phyloP scores from a whole-genome alignment of 1,284 basidiomycete genomes.

The Schizophyllum commune region DNA sequence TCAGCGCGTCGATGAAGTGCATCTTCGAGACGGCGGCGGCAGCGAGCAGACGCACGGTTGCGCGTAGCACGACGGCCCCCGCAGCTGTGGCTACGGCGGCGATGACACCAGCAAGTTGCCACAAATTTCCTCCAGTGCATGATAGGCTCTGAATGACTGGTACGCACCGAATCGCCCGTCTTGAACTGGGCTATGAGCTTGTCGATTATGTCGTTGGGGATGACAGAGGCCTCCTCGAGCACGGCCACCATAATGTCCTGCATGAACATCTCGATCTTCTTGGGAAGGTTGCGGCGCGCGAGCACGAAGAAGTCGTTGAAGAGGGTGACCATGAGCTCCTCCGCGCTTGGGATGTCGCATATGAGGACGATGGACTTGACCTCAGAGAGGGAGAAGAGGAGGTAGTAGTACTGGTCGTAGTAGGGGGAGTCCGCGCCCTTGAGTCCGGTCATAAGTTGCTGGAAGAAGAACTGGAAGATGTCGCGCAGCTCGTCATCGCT shows the following conservation, averaged over 20 bases:
- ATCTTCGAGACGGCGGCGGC: no score
- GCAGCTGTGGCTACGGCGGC: no score
- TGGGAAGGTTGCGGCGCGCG: conserved; percentile 75
- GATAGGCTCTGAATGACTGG: no score
- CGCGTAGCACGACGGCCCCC: no score
- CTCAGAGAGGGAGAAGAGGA: conserved; percentile 86
- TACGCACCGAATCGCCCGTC: no score
- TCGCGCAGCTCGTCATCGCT: conserved; percentile 82
- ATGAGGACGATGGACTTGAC: conserved; percentile 94
- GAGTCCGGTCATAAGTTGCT: conserved; percentile 73
- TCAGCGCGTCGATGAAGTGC: no score
- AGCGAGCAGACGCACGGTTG: no score
- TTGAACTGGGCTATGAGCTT: conserved; percentile 79
- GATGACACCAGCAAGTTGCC: no score
- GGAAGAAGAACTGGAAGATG: conserved; percentile 93
- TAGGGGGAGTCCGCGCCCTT: conserved; percentile 67
- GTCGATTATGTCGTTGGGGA: conserved; percentile 78
- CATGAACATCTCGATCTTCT: conserved; percentile 86
- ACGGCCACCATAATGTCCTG: conserved; percentile 85
- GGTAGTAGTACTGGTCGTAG: conserved; percentile 87
- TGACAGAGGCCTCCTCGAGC: conserved; percentile 75
- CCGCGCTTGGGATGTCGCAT: conserved; percentile 82
- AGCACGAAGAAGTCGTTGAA: conserved; percentile 82
- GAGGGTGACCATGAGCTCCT: conserved; percentile 79
- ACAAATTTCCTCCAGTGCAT: no score